phyloP scores from a whole-genome alignment of 495 filamentous ascomycete genomes.

The Viridothelium virens region DNA sequence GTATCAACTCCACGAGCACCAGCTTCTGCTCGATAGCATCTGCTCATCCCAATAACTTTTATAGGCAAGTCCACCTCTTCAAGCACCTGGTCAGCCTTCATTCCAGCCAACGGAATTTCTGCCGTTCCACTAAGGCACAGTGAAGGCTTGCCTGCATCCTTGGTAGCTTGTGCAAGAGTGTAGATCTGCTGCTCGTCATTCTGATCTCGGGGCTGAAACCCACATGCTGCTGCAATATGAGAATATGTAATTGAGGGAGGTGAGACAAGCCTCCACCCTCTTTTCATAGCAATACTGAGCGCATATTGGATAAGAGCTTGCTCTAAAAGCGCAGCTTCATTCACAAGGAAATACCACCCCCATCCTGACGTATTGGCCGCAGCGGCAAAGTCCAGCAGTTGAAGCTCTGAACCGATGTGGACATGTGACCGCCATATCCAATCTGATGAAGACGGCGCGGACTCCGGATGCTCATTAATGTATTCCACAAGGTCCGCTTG shows the following conservation, averaged over 20 bases:
- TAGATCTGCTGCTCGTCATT: slow-evolving; percentile 90
- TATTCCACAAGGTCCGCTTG: slow-evolving; percentile 53
- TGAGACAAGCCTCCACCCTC: slow-evolving; percentile 66
- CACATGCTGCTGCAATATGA: slow-evolving; percentile 82
- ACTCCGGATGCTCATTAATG: slow-evolving; percentile 66
- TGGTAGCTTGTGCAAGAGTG: slow-evolving; percentile 53
- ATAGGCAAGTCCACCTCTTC: slow-evolving; percentile 57
- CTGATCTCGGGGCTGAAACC: slow-evolving; percentile 87
- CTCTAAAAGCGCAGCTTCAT: slow-evolving; percentile 84
- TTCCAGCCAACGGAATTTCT: slow-evolving; percentile 87
- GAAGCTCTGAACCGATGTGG: slow-evolving; percentile 70
- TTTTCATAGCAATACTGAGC: slow-evolving; percentile 54
- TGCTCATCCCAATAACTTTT: slow-evolving; percentile 71
- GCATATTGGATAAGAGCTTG: slow-evolving; percentile 88
- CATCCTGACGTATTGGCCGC: slow-evolving; percentile 76
- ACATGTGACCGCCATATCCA: slow-evolving; percentile 61
- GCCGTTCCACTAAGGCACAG: slow-evolving; percentile 77
- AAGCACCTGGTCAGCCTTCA: slow-evolving; percentile 69
- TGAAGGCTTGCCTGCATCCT: slow-evolving; percentile 54
- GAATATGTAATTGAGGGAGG: slow-evolving; percentile 88
- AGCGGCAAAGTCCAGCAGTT: slow-evolving; percentile 74
- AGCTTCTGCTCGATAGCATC: slow-evolving; percentile 91
- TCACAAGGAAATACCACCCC: slow-evolving; percentile 93
- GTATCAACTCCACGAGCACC: slow-evolving; percentile 81
- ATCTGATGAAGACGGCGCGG: slow-evolving; percentile 43